phyloP scores from a whole-genome alignment of 2,329 filamentous ascomycete genomes.

The Xylaria sp. region DNA sequence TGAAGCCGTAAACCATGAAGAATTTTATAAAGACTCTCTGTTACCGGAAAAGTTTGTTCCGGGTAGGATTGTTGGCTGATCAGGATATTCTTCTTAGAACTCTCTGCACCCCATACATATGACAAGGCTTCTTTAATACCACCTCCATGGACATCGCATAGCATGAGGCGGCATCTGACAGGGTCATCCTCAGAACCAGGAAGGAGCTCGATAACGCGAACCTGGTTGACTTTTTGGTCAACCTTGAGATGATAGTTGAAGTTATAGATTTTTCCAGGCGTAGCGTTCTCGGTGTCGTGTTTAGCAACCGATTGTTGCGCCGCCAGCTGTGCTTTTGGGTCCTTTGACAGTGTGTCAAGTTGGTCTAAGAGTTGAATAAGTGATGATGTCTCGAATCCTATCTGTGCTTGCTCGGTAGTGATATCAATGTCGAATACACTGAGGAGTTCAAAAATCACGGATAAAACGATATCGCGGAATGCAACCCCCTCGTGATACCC shows the following conservation, averaged over 20 bases:
- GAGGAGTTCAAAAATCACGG: background rate
- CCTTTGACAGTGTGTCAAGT: background rate
- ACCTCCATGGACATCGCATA: background rate
- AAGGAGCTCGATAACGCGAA: background rate
- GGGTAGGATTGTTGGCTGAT: background rate
- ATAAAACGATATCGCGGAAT: background rate
- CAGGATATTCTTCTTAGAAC: background rate
- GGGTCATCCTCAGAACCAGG: background rate
- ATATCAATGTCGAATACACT: background rate
- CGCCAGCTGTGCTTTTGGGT: background rate
- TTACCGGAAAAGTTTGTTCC: background rate
- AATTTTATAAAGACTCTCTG: background rate
- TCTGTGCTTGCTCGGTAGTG: background rate
- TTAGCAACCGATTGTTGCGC: background rate
- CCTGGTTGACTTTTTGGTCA: no score
- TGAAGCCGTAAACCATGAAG: background rate
- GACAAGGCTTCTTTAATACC: constrained; percentile 1
- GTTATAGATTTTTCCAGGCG: background rate
- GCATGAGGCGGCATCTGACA: background rate
- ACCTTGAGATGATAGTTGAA: no score
- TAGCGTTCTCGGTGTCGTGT: background rate
- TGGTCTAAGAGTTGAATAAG: background rate
- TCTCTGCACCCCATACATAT: constrained; percentile 1
- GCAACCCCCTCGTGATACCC: no score
- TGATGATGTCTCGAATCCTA: background rate